phyloP scores from a whole-genome alignment of 495 filamentous ascomycete species.

The Penicillium tannophilum region DNA sequence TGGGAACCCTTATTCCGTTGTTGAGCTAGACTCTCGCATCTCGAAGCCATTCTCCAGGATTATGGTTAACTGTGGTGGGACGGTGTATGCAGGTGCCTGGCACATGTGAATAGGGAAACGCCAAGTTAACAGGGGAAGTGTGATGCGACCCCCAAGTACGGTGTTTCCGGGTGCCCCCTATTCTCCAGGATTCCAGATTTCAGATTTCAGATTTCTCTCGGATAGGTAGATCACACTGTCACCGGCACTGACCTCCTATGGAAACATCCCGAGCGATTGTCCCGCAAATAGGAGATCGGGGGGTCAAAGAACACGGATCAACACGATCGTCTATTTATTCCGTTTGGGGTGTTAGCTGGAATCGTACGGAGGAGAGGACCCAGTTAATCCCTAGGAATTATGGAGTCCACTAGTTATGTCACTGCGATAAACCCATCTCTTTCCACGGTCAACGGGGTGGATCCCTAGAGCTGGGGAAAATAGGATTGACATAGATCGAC shows the following conservation, averaged over 20 bases:
- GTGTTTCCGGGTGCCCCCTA: neutral
- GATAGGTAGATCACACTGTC: constrained; percentile 1
- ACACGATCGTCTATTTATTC: constrained; percentile 32
- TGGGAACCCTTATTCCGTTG: too few species aligned
- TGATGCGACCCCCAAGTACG: too few species aligned
- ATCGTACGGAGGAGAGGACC: neutral
- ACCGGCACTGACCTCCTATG: constrained; percentile 7
- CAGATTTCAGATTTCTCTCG: neutral
- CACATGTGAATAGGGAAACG: neutral
- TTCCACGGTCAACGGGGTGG: too few species aligned
- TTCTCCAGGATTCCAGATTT: neutral
- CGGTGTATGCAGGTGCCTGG: neutral
- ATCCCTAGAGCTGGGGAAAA: too few species aligned
- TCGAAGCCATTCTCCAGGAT: too few species aligned
- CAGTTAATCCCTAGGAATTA: neutral
- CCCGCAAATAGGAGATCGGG: constrained; percentile 3
- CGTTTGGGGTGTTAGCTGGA: constrained; percentile 15
- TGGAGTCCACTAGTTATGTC: too few species aligned
- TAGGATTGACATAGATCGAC: too few species aligned
- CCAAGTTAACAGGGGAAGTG: neutral
- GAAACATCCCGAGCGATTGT: neutral
- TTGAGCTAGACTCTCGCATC: too few species aligned
- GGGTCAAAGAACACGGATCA: constrained; percentile 23
- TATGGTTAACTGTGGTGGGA: neutral
- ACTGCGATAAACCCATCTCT: too few species aligned